phyloP scores from a whole-genome alignment of 2,329 filamentous ascomycete genomes.

The Colletotrichum sp. region DNA sequence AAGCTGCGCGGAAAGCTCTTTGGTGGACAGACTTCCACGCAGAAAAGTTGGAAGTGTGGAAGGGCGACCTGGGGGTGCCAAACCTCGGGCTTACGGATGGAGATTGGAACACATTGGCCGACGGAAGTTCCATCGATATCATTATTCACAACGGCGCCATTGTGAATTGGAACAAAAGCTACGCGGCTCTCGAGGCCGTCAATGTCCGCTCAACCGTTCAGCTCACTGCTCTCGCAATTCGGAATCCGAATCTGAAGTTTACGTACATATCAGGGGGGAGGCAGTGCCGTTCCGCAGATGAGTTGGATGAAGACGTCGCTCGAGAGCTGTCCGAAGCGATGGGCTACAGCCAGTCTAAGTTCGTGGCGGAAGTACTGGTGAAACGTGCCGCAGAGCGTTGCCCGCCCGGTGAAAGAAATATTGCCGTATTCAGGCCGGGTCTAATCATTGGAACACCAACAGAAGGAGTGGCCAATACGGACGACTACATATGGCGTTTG shows the following conservation, averaged over 20 bases:
- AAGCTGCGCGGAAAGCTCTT: not conserved
- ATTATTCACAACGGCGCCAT: not conserved
- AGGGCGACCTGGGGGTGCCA: not conserved
- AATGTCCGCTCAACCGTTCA: not conserved
- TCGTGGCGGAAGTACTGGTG: constrained; percentile 25
- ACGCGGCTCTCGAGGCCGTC: not conserved
- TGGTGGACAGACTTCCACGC: constrained; percentile 9
- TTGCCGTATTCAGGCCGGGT: constrained; percentile 8
- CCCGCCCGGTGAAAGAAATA: not conserved
- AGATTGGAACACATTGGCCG: not conserved
- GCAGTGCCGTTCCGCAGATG: not conserved
- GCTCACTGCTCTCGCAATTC: not conserved
- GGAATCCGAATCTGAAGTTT: not conserved
- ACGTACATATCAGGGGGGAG: not conserved
- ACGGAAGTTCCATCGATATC: not conserved
- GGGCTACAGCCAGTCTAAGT: constrained; percentile 27
- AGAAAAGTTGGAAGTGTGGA: constrained; percentile 2
- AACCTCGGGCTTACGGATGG: not conserved
- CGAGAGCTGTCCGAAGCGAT: constrained; percentile 15
- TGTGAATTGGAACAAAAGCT: constrained; percentile 13
- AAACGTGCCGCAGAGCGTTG: constrained; percentile 19
- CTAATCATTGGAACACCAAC: constrained; percentile 25
- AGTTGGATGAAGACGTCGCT: not conserved
- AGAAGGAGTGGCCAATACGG: constrained; percentile 23
- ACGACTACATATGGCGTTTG: constrained; percentile 26